Conservation (phyloP, 2,329 filamentous ascomycete species). For the Clathrospora elynae region DNA sequence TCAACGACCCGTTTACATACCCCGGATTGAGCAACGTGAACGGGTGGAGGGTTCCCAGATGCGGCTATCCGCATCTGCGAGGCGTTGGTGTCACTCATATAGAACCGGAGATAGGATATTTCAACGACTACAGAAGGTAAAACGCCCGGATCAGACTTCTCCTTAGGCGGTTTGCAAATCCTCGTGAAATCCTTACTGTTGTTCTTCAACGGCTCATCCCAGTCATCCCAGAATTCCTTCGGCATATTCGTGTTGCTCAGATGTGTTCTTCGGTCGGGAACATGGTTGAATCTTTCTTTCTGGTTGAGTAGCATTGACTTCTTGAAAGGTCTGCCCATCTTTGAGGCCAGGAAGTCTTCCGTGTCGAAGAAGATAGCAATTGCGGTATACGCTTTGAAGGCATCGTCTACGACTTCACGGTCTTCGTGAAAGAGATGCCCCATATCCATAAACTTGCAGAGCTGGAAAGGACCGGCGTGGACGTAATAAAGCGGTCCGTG, state of each 20-base stretch:
- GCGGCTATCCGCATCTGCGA: constrained; percentile 4
- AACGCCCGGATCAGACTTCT: too few relatives aligned
- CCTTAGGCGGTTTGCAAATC: too few relatives aligned
- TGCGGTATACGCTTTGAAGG: constrained; percentile 28
- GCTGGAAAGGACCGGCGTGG: constrained; percentile 27
- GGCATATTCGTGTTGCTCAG: constrained; percentile 48
- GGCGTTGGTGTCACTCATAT: neutral
- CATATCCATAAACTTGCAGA: constrained; percentile 29
- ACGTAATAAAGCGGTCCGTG: constrained; percentile 32
- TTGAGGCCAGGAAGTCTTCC: constrained; percentile 45
- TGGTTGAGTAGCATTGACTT: constrained; percentile 50
- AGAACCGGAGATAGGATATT: neutral
- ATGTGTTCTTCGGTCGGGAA: constrained; percentile 48
- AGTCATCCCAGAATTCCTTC: constrained; percentile 48
- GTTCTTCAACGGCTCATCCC: constrained; percentile 34
- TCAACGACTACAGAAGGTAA: neutral
- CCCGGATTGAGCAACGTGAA: neutral
- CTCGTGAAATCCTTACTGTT: constrained; percentile 15
- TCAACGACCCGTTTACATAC: constrained; percentile 1
- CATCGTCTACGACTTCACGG: constrained; percentile 29
- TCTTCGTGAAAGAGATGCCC: constrained; percentile 22
- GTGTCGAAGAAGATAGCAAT: constrained; percentile 30
- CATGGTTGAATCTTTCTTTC: constrained; percentile 45
- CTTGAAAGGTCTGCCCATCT: constrained; percentile 43
- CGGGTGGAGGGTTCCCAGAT: constrained; percentile 8